Conservation (phyloP, 2,329 filamentous ascomycete species). For the Remersonia thermophila region DNA sequence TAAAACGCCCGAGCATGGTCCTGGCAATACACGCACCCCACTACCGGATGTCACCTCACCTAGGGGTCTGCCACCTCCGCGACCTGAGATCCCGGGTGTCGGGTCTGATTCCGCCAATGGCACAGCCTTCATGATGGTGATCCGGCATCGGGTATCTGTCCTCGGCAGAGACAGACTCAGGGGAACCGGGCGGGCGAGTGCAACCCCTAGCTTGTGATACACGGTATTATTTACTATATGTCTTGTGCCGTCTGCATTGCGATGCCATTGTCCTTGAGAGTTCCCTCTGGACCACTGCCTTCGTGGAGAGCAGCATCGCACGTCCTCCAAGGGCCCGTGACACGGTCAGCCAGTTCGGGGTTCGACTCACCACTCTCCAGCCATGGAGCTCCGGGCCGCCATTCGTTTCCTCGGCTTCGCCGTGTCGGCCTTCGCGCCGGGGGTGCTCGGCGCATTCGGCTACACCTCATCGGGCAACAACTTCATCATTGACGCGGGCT, state of each 20-base stretch:
- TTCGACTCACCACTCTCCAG: background rate
- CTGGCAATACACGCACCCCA: conserved; percentile 4
- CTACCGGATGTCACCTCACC: conserved; percentile 9
- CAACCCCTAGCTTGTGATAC: too few relatives aligned
- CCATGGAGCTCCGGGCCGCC: conserved; percentile 11
- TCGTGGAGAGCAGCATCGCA: background rate
- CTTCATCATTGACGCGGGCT: conserved; percentile 36
- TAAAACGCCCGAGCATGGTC: conserved; percentile 9
- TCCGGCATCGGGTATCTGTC: too few relatives aligned
- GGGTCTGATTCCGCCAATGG: conserved; percentile 15
- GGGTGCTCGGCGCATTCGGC: conserved; percentile 29
- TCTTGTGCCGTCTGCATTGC: too few relatives aligned
- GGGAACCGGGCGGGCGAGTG: too few relatives aligned
- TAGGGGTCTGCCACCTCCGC: too few relatives aligned
- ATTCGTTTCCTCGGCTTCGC: conserved; percentile 11
- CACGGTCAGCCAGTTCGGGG: conserved; percentile 1
- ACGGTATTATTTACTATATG: too few relatives aligned
- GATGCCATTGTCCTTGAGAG: too few relatives aligned
- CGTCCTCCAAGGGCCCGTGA: conserved; percentile 3
- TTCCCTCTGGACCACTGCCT: conserved; percentile 6
- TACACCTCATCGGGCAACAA: conserved; percentile 28
- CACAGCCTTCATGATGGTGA: background rate
- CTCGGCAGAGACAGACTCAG: too few relatives aligned
- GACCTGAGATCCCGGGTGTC: conserved; percentile 1
- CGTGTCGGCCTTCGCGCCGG: conserved; percentile 10